These are phyloP conservation scores for Micractinium sp. DNA, from an alignment of 139 green algal genomes.

Conservation along the genomic window DNA sequence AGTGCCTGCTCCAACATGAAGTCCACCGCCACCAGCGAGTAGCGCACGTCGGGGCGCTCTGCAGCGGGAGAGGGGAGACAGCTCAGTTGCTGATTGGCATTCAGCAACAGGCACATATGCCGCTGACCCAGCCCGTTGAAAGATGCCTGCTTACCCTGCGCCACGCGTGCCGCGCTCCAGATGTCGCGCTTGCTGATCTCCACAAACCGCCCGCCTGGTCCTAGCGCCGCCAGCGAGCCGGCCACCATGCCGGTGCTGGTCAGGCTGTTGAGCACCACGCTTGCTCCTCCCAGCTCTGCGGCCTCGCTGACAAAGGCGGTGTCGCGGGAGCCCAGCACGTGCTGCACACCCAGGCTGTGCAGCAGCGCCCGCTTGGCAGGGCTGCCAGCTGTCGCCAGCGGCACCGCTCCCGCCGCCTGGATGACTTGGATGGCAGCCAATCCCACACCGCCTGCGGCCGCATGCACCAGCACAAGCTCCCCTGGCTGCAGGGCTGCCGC, in stretches of 20 bases:
- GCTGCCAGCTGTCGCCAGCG: constrained; percentile 65
- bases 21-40: constrained; percentile 85
- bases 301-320: constrained; percentile 68
- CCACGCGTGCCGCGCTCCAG: constrained; percentile 62
- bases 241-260: constrained; percentile 88
- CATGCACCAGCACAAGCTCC: constrained; percentile 74
- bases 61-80: neutral
- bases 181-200: constrained; percentile 95
- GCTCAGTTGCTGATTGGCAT: neutral
- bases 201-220: constrained; percentile 68
- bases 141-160: constrained; percentile 7
- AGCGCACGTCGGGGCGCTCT: constrained; percentile 82
- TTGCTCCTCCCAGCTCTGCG: constrained; percentile 58
- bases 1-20: constrained; percentile 79
- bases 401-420: constrained; percentile 41
- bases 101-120: neutral
- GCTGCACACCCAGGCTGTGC: constrained; percentile 53
- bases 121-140: neutral
- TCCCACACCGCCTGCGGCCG: constrained; percentile 83
- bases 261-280: constrained; percentile 85
- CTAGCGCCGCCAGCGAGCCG: constrained; percentile 68
- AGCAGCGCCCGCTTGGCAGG: constrained; percentile 68
- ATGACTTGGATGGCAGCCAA: constrained; percentile 74
- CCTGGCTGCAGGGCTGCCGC: constrained; percentile 31
- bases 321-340: constrained; percentile 68